phyloP scores from a whole-genome alignment of 192 early-diverging fungal species.

The Phlyctochytrium bullatum region DNA sequence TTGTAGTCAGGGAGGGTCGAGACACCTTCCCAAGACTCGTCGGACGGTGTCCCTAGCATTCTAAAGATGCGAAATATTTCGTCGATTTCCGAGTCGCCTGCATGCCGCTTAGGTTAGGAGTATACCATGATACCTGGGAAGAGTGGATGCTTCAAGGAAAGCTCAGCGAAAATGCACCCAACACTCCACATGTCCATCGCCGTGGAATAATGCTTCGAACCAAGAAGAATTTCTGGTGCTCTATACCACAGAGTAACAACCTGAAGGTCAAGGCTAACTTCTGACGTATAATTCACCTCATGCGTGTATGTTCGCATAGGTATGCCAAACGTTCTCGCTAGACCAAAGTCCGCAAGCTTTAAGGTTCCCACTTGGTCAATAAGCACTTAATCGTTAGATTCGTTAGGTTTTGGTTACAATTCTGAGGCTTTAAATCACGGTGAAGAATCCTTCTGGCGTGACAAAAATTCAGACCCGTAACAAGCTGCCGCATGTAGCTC shows the following conservation, averaged over 20 bases:
- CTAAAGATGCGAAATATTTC: constrained; percentile 91
- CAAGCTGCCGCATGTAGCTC: constrained; percentile 90
- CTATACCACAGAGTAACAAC: constrained; percentile 39
- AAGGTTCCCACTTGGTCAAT: constrained; percentile 84
- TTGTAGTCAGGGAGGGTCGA: constrained; percentile 80
- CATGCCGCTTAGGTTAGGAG: neutral
- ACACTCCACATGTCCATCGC: constrained; percentile 98
- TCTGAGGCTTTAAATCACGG: constrained; percentile 98
- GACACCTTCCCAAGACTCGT: constrained; percentile 74
- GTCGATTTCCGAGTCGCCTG: constrained; percentile 86
- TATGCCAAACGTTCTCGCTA: constrained; percentile 88
- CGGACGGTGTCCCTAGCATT: constrained; percentile 78
- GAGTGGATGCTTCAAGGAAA: constrained; percentile 73
- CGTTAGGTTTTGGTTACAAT: constrained; percentile 40
- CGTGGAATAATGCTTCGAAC: constrained; percentile 84
- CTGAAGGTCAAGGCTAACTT: too few species aligned
- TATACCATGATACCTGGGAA: constrained; percentile 65
- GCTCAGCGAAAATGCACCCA: constrained; percentile 97
- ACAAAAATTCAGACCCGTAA: constrained; percentile 85
- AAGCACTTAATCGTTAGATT: constrained; percentile 50
- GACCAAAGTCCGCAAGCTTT: constrained; percentile 95
- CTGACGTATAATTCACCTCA: constrained; percentile 70
- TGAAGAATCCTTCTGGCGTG: constrained; percentile 92
- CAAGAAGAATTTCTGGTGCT: constrained; percentile 93
- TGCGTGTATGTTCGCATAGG: constrained; percentile 93